Evolutionary conservation across 371 early-diverging fungal genomes (phyloP).

Genomic region (Quaeritorhiza haematococci): DNA sequence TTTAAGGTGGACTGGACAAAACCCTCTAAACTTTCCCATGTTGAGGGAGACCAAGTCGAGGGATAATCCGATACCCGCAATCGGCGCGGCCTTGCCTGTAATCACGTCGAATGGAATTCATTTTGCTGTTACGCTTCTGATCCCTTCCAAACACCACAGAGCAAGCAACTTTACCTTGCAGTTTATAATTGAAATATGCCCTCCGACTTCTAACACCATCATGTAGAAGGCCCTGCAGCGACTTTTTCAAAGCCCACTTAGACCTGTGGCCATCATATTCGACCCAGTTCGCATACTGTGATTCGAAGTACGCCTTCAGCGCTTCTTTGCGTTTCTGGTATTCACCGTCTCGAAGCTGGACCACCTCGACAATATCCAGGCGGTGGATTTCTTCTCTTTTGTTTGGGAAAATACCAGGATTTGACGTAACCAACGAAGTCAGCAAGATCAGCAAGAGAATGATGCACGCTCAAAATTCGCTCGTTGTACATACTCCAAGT

Average conservation of each 20-base stretch:
- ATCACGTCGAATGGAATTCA: no score
- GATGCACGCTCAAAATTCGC: no score
- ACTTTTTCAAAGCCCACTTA: constrained; percentile 39
- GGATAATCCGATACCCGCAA: constrained; percentile 28
- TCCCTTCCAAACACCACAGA: no score
- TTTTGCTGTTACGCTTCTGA: no score
- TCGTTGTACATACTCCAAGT: constrained; percentile 2
- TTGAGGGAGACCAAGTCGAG: no score
- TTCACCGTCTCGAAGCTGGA: constrained; percentile 4
- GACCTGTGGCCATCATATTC: constrained; percentile 25
- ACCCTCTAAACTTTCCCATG: constrained; percentile 32
- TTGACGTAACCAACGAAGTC: no score
- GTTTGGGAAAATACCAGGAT: no score
- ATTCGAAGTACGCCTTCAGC: constrained; percentile 15
- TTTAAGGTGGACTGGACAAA: constrained; percentile 39
- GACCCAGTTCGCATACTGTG: constrained; percentile 33
- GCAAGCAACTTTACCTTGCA: constrained; percentile 21
- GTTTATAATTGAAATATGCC: constrained; percentile 29
- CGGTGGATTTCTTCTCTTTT: constrained; percentile 2
- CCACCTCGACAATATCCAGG: constrained; percentile 16
- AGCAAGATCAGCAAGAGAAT: no score
- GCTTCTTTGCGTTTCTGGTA: constrained; percentile 11
- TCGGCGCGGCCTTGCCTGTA: constrained; percentile 39
- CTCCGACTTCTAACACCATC: constrained; percentile 26
- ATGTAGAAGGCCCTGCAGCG: constrained; percentile 7